phyloP scores from a whole-genome alignment of 1,139 yeast genomes.

The Hansenula anomala region DNA sequence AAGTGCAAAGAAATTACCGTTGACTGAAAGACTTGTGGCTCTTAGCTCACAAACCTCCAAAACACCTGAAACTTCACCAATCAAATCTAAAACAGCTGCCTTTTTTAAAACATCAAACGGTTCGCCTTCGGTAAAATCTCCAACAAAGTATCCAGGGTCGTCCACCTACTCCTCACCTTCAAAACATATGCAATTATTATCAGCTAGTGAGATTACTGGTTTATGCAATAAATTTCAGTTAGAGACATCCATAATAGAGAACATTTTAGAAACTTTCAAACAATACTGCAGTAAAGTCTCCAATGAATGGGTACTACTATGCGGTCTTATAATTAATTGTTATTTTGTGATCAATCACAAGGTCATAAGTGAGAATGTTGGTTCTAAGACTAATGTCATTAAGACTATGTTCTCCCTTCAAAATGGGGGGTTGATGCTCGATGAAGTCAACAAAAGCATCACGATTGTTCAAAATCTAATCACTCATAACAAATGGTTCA shows the following conservation, averaged over 20 bases:
- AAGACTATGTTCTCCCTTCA: constrained; percentile 49
- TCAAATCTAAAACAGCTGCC: neutral
- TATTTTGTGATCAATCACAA: constrained; percentile 50
- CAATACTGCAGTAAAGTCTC: constrained; percentile 49
- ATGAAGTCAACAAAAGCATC: constrained; percentile 47
- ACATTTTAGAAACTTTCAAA: constrained; percentile 46
- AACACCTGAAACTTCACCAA: neutral
- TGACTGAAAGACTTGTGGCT: constrained; percentile 13
- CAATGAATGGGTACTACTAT: constrained; percentile 64
- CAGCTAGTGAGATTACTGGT: constrained; percentile 49
- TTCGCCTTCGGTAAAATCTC: neutral
- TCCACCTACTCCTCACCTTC: neutral
- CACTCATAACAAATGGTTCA: constrained; percentile 51
- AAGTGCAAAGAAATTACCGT: constrained; percentile 10
- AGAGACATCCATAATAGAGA: constrained; percentile 47
- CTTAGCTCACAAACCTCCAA: constrained; percentile 11
- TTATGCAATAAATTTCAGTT: constrained; percentile 61
- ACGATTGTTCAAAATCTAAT: constrained; percentile 48
- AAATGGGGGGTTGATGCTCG: constrained; percentile 43
- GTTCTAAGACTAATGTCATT: constrained; percentile 43
- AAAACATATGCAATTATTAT: constrained; percentile 23
- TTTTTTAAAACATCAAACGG: neutral
- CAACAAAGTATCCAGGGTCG: neutral
- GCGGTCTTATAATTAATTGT: constrained; percentile 61
- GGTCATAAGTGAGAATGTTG: constrained; percentile 39